Base-by-base conservation (phyloP, 208 protist species). In the Leishmania arabica region DNA sequence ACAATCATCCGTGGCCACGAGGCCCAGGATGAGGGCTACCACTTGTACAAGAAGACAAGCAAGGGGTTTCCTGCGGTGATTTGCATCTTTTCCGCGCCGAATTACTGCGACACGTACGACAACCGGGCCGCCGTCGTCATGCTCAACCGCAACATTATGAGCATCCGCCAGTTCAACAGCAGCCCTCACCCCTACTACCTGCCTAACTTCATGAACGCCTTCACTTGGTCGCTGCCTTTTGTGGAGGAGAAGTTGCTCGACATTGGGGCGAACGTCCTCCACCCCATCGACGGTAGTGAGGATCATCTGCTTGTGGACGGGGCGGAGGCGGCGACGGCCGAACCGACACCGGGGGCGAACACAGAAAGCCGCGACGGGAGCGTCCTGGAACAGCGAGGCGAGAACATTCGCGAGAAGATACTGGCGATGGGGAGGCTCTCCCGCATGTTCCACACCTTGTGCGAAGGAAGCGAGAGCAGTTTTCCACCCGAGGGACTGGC, bases 161-260 rank as follows among this genome's bases (percentile, higher is more conserved):
- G 99, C 84, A 99, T 99, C 81, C 91, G 98, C 21, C 98, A 99
- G 91, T 99, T 99, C 87, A 98, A 97, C 75, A 93, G 87, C 75
- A 93, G 89, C 69, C 95, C 92, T 0, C 98, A 99, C 87, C 98
- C 99, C 15, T 99, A 99, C 88, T 99, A 99, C 90, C 90, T 99
- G 49, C 99, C 98, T 65, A 99, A 99, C 86, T 99, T 99, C 84
- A 98, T 99, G 91, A 98, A 99, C 86, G 98, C 99, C 71, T 99
- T 99, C 80, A 95, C 93, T 17, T 99, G 97, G 98, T 99, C 98
- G 6, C 87, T 99, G 53, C 98, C 98, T 3, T 99, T 99, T 84
- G 98, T 99, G 0, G 97, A 92, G 5, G 98, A 99, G 82, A 99
- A 99, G 84, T 82, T 98, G 19, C 88, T 91, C 19, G 96, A 99